phyloP scores from a whole-genome alignment of 1,284 basidiomycete species.

The Sanguinoderma infundibulare region DNA sequence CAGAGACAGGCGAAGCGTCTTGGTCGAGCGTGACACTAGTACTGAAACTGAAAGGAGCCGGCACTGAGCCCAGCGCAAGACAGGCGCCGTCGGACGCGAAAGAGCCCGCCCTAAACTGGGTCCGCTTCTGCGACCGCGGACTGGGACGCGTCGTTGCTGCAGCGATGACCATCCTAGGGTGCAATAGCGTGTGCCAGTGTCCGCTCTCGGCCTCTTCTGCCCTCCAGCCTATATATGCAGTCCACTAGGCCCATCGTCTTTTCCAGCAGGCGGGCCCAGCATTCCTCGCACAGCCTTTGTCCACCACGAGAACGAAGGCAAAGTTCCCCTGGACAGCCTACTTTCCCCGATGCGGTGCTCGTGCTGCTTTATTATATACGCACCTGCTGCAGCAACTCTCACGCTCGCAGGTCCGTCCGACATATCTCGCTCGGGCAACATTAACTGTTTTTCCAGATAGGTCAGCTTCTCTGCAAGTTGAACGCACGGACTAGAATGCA shows the following conservation, averaged over 20 bases:
- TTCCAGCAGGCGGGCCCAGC: background rate
- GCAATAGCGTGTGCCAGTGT: background rate
- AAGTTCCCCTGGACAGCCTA: background rate
- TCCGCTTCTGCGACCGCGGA: conserved; percentile 7
- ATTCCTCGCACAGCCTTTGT: conserved; percentile 10
- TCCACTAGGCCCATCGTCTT: background rate
- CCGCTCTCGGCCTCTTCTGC: background rate
- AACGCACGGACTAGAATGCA: background rate
- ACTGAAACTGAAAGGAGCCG: conserved; percentile 1
- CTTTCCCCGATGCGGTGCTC: conserved; percentile 3
- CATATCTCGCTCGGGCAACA: background rate
- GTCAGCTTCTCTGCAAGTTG: background rate
- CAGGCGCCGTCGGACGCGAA: conserved; percentile 28
- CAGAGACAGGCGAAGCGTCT: conserved; percentile 1
- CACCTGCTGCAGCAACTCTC: background rate
- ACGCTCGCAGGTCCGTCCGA: background rate
- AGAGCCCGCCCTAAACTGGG: conserved; percentile 29
- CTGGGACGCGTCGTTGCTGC: background rate
- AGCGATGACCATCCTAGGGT: too few species aligned
- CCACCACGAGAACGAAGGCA: conserved; percentile 5
- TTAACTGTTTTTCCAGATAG: background rate
- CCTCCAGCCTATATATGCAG: background rate
- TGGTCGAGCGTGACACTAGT: too few species aligned
- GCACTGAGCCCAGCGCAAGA: conserved; percentile 10
- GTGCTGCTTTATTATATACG: background rate